phyloP scores from a whole-genome alignment of 106 monocot species.

The Allium cepa region DNA sequence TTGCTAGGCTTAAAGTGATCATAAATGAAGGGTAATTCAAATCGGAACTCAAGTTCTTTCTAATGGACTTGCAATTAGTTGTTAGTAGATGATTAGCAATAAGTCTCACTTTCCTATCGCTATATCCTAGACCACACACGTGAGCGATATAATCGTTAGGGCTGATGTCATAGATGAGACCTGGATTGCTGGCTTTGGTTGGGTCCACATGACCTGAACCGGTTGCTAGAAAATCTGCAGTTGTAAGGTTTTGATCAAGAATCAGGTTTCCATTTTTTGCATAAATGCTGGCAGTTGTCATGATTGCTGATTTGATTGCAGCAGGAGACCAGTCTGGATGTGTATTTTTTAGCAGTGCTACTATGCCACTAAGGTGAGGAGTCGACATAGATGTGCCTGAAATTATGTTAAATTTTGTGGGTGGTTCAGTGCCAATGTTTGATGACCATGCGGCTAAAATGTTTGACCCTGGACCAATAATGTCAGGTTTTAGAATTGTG shows the following conservation, averaged over 20 bases:
- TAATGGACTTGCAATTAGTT: neutral
- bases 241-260: neutral
- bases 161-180: conserved; percentile 15
- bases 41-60: neutral
- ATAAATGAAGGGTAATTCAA: conserved; percentile 16
- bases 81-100: neutral
- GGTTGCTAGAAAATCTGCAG: neutral
- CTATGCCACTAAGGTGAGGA: conserved; percentile 16
- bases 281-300: conserved; percentile 6
- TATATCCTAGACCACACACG: conserved; percentile 14
- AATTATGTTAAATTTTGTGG: conserved; percentile 3
- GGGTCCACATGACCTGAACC: conserved; percentile 13
- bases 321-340: conserved; percentile 18
- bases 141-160: conserved; percentile 12
- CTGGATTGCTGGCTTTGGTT: conserved; percentile 9
- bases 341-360: conserved; percentile 4
- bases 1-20: neutral
- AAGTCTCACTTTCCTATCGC: conserved; percentile 1
- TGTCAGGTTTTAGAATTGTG: conserved; percentile 38
- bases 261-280: conserved; percentile 1
- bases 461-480: conserved; percentile 29
- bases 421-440: neutral
- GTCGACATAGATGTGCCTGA: conserved; percentile 22
- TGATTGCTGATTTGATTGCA: conserved; percentile 15
- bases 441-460: conserved; percentile 5